Base-by-base conservation (phyloP, 2,329 filamentous ascomycete species). In the Orbilia brochopaga region DNA sequence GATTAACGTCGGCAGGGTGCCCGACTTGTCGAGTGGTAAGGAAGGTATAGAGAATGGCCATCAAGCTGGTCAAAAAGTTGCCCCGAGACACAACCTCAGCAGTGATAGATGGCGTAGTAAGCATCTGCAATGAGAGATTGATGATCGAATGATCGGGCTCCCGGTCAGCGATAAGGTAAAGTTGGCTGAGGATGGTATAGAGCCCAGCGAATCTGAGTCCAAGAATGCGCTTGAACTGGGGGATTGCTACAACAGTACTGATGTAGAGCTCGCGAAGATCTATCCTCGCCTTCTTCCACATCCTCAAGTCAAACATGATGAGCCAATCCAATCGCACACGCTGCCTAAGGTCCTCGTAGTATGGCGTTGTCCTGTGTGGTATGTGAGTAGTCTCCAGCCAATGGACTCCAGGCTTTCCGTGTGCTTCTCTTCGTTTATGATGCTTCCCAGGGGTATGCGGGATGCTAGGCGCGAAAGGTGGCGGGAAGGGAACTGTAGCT, bases 111-210 rank as follows among this genome's bases (percentile, higher is more conserved):
- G 94, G 92, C 0, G 94, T 97, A 0, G 94, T 99, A 73, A 99
- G 83, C 86, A 99, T 95, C 78, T 99, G 94, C 30, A 97, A 82
- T 2, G 93, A 97, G 40, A 99, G 86, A 78, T 97, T 97, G 83
- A 99, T 96, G 78, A 99, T 97, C 10, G 93, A 97, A 79, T 97
- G 93, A 77, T 99, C 94, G 1, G 94, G 94, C 79, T 99, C 94
- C 74, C 94, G 85, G 78, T 99, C 94, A 13, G 93, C 93, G 74
- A 99, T 94, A 30, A 99, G 85, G 79, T 97, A 99, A 2, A 99
- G 83, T 78, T 99, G 93, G 3, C 94, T 92, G 53, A 99, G 82
- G 1, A 90, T 90, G 1, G 94, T 97, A 80, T 99, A 99, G 1
- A 99, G 83, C 0, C 92, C 93, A 59, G 95, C 91, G 79, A 99